Percentiles rank a stretch among this genome's conserved stretches.
These are phyloP conservation scores for Ascochyta clinopodiicola DNA, from an alignment of 2,329 filamentous ascomycete species.

Conservation along the genomic window DNA sequence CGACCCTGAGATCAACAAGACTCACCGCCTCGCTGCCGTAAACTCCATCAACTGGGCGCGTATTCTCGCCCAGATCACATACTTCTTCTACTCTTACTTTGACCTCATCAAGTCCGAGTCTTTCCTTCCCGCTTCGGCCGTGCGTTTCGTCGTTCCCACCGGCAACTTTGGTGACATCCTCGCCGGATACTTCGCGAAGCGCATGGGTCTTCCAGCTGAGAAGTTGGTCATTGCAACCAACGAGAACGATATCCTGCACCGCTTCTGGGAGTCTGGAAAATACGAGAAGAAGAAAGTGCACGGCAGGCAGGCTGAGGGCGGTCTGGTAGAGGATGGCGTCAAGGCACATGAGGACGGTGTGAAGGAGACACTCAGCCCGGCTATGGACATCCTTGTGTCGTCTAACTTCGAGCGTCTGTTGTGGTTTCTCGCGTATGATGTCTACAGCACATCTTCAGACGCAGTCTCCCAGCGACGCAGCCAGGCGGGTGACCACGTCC, in stretches of 20 bases:
- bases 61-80: conserved; percentile 94
- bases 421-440: conserved; percentile 82
- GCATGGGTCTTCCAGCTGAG: conserved; percentile 86
- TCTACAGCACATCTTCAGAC: conserved; percentile 48
- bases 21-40: conserved; percentile 85
- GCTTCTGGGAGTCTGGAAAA: conserved; percentile 88
- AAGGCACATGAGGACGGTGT: conserved; percentile 74
- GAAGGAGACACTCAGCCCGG: conserved; percentile 89
- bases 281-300: conserved; percentile 84
- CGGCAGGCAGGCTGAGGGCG: conserved; percentile 63
- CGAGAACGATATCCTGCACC: conserved; percentile 94
- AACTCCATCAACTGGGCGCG: conserved; percentile 97
- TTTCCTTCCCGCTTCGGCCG: conserved; percentile 66
- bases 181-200: conserved; percentile 88
- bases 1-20: conserved; percentile 81
- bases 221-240: conserved; percentile 95
- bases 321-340: conserved; percentile 62
- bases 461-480: conserved; percentile 54
- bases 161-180: conserved; percentile 98
- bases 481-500: conserved; percentile 74
- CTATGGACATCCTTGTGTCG: conserved; percentile 97
- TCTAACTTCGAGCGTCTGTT: conserved; percentile 96
- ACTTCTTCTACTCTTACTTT: conserved; percentile 97
- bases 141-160: conserved; percentile 89
- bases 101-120: conserved; percentile 67